phyloP scores from a whole-genome alignment of 768 basidiomycete species.

The Lactarius hatsudake region DNA sequence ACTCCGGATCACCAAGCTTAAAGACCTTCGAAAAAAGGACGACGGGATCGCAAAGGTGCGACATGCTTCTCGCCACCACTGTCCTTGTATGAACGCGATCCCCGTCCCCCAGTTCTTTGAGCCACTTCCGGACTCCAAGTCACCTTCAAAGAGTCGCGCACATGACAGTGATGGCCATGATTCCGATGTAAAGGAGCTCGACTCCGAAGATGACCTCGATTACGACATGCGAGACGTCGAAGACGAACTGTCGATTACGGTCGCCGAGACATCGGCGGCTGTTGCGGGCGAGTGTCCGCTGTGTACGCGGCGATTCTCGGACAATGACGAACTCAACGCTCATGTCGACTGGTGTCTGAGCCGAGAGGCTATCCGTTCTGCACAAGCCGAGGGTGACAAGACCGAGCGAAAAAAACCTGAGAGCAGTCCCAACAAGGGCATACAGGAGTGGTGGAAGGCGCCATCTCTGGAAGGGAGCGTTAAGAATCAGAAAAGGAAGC shows the following conservation, averaged over 20 bases:
- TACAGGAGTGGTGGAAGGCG: conserved; percentile 21
- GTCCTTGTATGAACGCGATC: not conserved
- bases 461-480: not conserved
- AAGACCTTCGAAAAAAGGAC: conserved; percentile 62
- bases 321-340: conserved; percentile 79
- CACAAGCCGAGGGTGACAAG: conserved; percentile 42
- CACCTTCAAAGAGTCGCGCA: conserved; percentile 43
- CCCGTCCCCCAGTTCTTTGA: conserved; percentile 54
- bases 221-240: conserved; percentile 6
- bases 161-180: conserved; percentile 25
- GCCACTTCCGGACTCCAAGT: conserved; percentile 31
- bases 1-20: conserved; percentile 82
- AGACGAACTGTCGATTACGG: not conserved
- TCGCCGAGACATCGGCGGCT: not conserved
- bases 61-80: conserved; percentile 11
- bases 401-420: conserved; percentile 1
- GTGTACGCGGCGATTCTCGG: conserved; percentile 59
- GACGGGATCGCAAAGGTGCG: conserved; percentile 70
- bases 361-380: conserved; percentile 69
- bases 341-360: conserved; percentile 91
- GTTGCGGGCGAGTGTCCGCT: conserved; percentile 61
- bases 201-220: conserved; percentile 30
- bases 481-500: conserved; percentile 5
- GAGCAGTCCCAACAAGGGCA: not conserved
- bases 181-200: conserved; percentile 50